Conservation (phyloP, 1,284 basidiomycete genomes). For the Marasmius oreades region DNA sequence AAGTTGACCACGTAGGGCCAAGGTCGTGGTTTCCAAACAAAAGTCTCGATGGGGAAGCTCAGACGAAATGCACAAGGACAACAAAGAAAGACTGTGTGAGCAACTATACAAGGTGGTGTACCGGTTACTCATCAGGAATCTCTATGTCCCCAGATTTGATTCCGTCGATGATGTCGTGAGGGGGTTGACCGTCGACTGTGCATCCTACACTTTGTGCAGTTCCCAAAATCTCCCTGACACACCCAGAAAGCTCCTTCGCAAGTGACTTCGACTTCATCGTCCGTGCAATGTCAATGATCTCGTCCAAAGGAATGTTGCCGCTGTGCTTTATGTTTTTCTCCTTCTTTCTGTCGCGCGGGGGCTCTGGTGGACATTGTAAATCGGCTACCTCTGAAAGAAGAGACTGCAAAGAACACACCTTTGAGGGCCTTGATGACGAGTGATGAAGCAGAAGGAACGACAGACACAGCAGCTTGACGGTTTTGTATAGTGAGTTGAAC, state of each 20-base stretch:
- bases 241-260: constrained; percentile 87
- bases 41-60: not conserved
- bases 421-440: constrained; percentile 99
- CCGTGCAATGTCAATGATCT: constrained; percentile 94
- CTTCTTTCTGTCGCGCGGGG: constrained; percentile 99
- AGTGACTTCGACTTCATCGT: constrained; percentile 97
- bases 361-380: constrained; percentile 55
- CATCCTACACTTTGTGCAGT: constrained; percentile 95
- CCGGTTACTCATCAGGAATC: constrained; percentile 85
- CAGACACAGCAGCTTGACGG: constrained; percentile 95
- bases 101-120: constrained; percentile 5
- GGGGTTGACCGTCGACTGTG: constrained; percentile 91
- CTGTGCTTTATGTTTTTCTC: constrained; percentile 99
- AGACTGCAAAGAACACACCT: constrained; percentile 48
- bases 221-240: constrained; percentile 93
- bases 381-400: not conserved
- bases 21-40: not conserved
- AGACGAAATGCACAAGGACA: not conserved
- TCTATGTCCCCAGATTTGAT: constrained; percentile 96
- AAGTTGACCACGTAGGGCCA: not conserved
- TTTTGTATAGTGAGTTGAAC: constrained; percentile 99
- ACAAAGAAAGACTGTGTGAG: not conserved
- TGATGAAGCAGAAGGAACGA: constrained; percentile 97
- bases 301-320: constrained; percentile 94
- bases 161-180: constrained; percentile 95